A percentile compares a stretch with the other conserved stretches of the same genome.
Conservation (phyloP, 305 asterid species). For the Ajuga reptans region DNA sequence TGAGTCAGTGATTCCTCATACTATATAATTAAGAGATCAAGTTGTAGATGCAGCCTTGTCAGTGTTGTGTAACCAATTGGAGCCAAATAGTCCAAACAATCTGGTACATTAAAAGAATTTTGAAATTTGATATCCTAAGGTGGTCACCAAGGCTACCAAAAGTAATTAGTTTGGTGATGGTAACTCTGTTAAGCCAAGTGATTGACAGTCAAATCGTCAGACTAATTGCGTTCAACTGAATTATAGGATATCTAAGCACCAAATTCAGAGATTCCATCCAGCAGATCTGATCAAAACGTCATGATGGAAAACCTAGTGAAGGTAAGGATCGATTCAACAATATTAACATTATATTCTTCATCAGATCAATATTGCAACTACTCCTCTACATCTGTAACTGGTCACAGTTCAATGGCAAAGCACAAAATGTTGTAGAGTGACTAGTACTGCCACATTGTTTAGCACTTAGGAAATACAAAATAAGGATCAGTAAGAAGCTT, state of each 20-base stretch:
- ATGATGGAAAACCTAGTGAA: background rate
- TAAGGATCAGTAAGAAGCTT: background rate
- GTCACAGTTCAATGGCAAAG: background rate
- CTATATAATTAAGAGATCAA: background rate
- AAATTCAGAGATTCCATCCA: conserved; percentile 5
- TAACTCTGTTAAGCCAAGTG: background rate
- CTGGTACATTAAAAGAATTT: background rate
- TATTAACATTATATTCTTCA: conserved; percentile 1
- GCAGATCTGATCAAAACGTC: background rate
- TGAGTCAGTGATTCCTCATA: background rate
- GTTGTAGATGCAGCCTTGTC: background rate
- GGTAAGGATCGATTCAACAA: background rate
- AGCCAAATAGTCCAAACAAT: background rate
- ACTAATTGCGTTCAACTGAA: background rate
- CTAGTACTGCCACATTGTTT: background rate
- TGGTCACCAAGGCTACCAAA: background rate
- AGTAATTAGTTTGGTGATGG: background rate
- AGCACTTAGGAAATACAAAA: conserved; percentile 4
- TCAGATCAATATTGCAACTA: conserved; percentile 1
- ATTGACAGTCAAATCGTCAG: background rate
- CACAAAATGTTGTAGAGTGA: conserved; percentile 6
- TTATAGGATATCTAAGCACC: conserved; percentile 2
- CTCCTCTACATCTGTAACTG: background rate
- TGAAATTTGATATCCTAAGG: background rate
- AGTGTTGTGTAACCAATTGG: background rate